Conservation (phyloP, 2,329 filamentous ascomycete genomes). For the Aspergillus sojae region DNA sequence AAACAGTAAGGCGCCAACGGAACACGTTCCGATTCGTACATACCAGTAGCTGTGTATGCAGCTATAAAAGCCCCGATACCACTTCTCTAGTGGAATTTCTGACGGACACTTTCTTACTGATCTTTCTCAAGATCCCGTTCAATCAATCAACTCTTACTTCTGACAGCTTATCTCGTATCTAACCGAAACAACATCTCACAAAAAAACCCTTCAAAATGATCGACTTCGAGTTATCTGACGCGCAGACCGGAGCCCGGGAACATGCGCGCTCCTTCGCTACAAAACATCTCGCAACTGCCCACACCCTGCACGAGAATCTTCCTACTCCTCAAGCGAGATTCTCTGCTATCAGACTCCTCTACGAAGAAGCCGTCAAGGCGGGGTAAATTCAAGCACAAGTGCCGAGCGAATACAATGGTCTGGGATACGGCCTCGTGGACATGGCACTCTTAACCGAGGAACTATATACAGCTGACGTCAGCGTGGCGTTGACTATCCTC, state of each 20-base stretch:
- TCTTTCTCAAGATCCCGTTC: neutral
- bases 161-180: no score
- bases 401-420: slow-evolving; percentile 50
- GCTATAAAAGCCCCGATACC: neutral
- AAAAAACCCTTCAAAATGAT: slow-evolving; percentile 2
- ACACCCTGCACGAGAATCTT: slow-evolving; percentile 15
- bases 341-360: slow-evolving; percentile 51
- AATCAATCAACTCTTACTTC: neutral
- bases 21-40: neutral
- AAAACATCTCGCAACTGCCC: slow-evolving; percentile 1
- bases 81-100: neutral
- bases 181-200: neutral
- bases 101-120: neutral
- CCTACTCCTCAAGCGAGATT: slow-evolving; percentile 45
- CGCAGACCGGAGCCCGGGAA: neutral
- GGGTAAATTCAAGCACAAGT: slow-evolving; percentile 55
- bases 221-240: slow-evolving; percentile 6
- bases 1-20: neutral
- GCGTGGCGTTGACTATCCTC: slow-evolving; percentile 54
- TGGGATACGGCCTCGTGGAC: slow-evolving; percentile 49
- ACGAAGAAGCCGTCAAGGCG: slow-evolving; percentile 45
- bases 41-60: neutral
- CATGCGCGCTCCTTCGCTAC: slow-evolving; percentile 9
- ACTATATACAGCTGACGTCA: slow-evolving; percentile 55
- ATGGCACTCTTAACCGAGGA: slow-evolving; percentile 57